Conservation (phyloP, 106 monocot genomes). For the Ottelia alismoides region DNA sequence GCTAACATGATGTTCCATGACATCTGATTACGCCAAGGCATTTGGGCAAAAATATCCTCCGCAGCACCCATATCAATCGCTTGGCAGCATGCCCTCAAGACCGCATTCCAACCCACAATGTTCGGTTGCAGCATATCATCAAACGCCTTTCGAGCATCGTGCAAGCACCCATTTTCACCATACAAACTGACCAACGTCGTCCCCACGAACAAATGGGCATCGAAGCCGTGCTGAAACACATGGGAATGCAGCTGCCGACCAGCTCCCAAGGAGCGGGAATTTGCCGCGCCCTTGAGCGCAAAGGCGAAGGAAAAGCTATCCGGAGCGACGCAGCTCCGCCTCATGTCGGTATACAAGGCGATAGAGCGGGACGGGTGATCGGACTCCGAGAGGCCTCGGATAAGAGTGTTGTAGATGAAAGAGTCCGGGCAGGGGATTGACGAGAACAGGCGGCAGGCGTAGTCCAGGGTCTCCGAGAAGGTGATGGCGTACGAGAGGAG, state of each 20-base stretch:
- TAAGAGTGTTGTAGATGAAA: conserved; percentile 62
- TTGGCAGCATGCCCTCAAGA: conserved; percentile 31
- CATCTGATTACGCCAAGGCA: conserved; percentile 36
- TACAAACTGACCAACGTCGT: conserved; percentile 57
- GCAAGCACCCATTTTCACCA: conserved; percentile 22
- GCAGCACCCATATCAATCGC: conserved; percentile 18
- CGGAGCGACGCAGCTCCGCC: conserved; percentile 10
- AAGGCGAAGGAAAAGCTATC: conserved; percentile 76
- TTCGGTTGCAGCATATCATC: conserved; percentile 40
- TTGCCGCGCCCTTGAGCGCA: conserved; percentile 46
- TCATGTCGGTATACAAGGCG: conserved; percentile 23
- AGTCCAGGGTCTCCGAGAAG: conserved; percentile 16
- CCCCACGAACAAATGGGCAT: conserved; percentile 37
- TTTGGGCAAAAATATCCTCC: conserved; percentile 23
- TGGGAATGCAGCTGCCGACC: conserved; percentile 43
- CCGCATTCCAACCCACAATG: conserved; percentile 52
- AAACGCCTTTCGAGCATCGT: conserved; percentile 26
- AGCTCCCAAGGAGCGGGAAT: conserved; percentile 5
- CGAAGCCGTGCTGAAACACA: conserved; percentile 25
- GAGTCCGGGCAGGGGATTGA: conserved; percentile 26
- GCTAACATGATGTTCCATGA: conserved; percentile 72
- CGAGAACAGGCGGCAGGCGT: conserved; percentile 29
- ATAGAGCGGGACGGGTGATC: conserved; percentile 14
- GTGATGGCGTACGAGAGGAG: conserved; percentile 29
- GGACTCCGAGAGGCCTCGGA: conserved; percentile 37